Base-by-base conservation (phyloP, 2,329 filamentous ascomycete genomes). In the Aspergillus tamarii region DNA sequence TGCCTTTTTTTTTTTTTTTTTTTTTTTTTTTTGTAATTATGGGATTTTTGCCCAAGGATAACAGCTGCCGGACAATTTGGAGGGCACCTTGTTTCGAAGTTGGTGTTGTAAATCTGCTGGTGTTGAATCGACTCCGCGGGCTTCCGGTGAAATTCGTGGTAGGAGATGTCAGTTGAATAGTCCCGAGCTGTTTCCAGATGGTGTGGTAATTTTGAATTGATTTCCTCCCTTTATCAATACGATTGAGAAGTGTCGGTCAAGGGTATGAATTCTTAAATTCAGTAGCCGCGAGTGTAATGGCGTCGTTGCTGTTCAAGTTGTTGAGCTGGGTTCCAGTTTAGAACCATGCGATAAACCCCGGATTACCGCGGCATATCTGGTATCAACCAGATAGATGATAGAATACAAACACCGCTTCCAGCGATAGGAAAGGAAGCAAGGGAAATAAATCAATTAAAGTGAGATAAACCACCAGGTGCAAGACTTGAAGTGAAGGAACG, bases 121-220 rank as follows among this genome's bases (percentile, higher is more conserved):
- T 48, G 28, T 32, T 53, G 52, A 34, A 39, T 59, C 56, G 39
- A 64, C 63, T 66, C 66, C 68, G 66, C 65, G 61, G 57, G 28
- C 64, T 69, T 70, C 68, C 68, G 68, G 60, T 23, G 10, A 39
- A 48, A 23, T 32, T 34, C 32, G n/a, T 23, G n/a, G 30, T 43
- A 16, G 39, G 36, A 56, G 19, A 16, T 4, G 54, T 28, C 3
- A 32, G 28, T 14, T 36, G 41, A 46, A 45, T 14, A 30, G 28
- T 11, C 5, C 30, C 7, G 16, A 30, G 8, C 16, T 34, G 34
- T 19, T 28, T 43, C 39, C 8, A 41, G 39, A 41, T 41, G 3
- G 14, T 8, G 39, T 41, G 16, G 1, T 5, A 28, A 9, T 9
- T 28, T 48, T 48, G 2, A 16, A 41, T 53, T 14, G 6, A 19